Evolutionary conservation across 2,329 filamentous ascomycete genomes (phyloP), one percentile per base, ranked within the genome.

Genomic region (Neurospora sp.): DNA sequence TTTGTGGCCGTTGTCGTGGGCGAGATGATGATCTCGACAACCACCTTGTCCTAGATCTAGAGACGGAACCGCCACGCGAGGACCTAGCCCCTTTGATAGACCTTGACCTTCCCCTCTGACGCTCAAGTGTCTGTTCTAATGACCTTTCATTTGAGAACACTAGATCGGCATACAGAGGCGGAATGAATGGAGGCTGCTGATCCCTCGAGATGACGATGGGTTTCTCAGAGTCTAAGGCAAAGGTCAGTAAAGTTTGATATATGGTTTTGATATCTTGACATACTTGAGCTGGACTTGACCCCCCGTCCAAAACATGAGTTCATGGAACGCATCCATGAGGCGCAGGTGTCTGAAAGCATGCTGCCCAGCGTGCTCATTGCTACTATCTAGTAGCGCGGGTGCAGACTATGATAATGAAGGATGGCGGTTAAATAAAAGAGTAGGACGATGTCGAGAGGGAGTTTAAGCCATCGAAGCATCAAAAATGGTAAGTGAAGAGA

Each of bases 271-370:
- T 15, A 66, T 67, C 72, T 58, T 2, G 66, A 75, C 71, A 74
- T 75, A 74, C 77, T 75, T 74, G 69, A 75, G 74, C 73, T 74
- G 76, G 70, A 74, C 78, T 80, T 81, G 73, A 82, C 79, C 71
- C 81, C 79, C 67, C 78, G 73, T 70, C 79, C 79, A 76, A 84
- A 86, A 76, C 84, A 86, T 70, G 80, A 78, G 70, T 80, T 78
- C 72, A 85, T 72, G 70, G 80, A 81, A 73, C 80, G 79, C 71
- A 86, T 79, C 82, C 84, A 86, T 72, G 83, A 83, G 71, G 80
- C 75, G 76, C 80, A 81, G 66, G 79, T 78, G 76, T 80, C 80
- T 76, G 77, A 76, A 73, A 83, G 77, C 75, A 82, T 80, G 76
- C 78, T 79, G 78, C 78, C 80, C 69, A 72, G 69, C 43, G 69